A percentile compares a stretch with the other conserved stretches of the same genome.
These are phyloP conservation scores for Monilinia vaccinii-corymbosi DNA, from an alignment of 2,329 filamentous ascomycete genomes.

Conservation along the genomic window DNA sequence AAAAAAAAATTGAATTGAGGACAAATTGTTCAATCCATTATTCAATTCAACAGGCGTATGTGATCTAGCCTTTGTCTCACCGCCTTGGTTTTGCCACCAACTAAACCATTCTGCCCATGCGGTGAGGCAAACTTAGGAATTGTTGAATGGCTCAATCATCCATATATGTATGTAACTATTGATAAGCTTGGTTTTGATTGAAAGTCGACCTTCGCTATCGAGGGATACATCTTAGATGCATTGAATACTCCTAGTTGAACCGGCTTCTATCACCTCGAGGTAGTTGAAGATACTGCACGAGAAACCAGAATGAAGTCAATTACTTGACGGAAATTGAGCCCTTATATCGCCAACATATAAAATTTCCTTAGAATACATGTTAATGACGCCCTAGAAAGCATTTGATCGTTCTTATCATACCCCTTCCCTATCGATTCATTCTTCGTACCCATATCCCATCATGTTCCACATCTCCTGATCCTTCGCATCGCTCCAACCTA, in stretches of 20 bases:
- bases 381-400: neutral
- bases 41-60: neutral
- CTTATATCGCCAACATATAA: conserved; percentile 5
- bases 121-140: no score
- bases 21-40: conserved; percentile 5
- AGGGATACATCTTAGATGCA: neutral
- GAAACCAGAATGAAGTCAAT: neutral
- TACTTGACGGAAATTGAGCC: neutral
- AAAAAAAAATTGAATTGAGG: neutral
- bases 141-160: neutral
- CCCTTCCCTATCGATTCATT: neutral
- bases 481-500: neutral
- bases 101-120: no score
- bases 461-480: neutral
- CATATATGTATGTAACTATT: neutral
- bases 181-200: neutral
- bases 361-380: conserved; percentile 7
- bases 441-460: neutral
- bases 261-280: neutral
- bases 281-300: neutral
- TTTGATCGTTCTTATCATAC: neutral
- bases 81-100: no score
- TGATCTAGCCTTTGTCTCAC: no score
- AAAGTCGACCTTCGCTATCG: neutral
- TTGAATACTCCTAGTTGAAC: neutral